phyloP scores from a whole-genome alignment of 2,329 filamentous ascomycete genomes.

The Pseudogymnoascus sp. region DNA sequence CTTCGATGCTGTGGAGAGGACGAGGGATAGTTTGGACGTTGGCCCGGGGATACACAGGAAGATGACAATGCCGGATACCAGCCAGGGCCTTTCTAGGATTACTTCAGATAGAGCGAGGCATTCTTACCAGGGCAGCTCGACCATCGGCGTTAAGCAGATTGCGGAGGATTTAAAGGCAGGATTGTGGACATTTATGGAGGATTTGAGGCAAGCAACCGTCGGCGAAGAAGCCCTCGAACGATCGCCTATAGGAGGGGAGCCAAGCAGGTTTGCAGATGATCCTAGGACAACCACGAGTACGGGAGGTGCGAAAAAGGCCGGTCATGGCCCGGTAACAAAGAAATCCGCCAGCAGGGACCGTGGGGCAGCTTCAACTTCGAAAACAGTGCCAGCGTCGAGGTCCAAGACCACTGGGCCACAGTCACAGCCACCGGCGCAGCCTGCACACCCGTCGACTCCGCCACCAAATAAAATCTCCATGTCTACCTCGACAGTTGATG shows the following conservation, averaged over 20 bases:
- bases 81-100: slow-evolving; percentile 22
- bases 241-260: not conserved
- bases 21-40: not conserved
- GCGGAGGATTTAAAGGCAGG: slow-evolving; percentile 77
- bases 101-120: slow-evolving; percentile 24
- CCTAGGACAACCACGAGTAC: not conserved
- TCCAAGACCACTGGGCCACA: not conserved
- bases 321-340: not conserved
- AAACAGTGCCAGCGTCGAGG: not conserved
- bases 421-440: not conserved
- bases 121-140: slow-evolving; percentile 28
- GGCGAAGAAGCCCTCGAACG: slow-evolving; percentile 79
- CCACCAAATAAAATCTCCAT: slow-evolving; percentile 13
- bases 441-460: not conserved
- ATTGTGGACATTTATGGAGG: slow-evolving; percentile 89
- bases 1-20: not conserved
- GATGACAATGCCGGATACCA: slow-evolving; percentile 27
- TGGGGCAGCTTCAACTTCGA: not conserved
- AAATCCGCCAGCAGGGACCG: not conserved
- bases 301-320: not conserved
- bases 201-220: slow-evolving; percentile 89
- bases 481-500: slow-evolving; percentile 40
- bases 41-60: slow-evolving; percentile 17
- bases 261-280: not conserved
- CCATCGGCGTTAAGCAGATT: slow-evolving; percentile 27